Percentiles rank a stretch among this genome's conserved stretches.
These are phyloP conservation scores for Pulveroboletus frians DNA, from an alignment of 768 basidiomycete species.

Conservation along the genomic window DNA sequence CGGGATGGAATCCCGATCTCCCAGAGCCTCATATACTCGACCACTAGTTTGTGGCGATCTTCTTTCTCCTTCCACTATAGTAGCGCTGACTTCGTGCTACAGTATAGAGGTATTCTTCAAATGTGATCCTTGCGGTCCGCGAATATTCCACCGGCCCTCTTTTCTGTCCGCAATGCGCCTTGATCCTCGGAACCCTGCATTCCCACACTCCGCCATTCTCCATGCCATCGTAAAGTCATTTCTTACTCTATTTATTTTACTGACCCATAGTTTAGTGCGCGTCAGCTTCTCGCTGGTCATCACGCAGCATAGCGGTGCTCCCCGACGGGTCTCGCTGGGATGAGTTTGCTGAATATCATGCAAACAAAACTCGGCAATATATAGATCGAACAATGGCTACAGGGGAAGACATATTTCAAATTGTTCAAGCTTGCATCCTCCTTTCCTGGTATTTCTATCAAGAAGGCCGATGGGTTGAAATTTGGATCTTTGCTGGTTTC, in stretches of 20 bases:
- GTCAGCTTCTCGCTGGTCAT: slow-evolving; percentile 77
- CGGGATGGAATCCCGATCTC: slow-evolving; percentile 83
- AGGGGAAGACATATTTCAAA: slow-evolving; percentile 80
- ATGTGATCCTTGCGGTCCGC: slow-evolving; percentile 81
- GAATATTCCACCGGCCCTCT: slow-evolving; percentile 75
- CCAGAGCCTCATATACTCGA: slow-evolving; percentile 69
- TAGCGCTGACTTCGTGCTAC: slow-evolving; percentile 11
- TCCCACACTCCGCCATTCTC: slow-evolving; percentile 84
- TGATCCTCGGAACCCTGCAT: slow-evolving; percentile 73
- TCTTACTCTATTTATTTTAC: slow-evolving; percentile 4
- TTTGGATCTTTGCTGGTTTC: slow-evolving; percentile 87
- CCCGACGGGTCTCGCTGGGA: slow-evolving; percentile 78
- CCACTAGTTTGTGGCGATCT: slow-evolving; percentile 58
- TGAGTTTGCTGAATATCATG: slow-evolving; percentile 83
- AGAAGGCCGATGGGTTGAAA: slow-evolving; percentile 85
- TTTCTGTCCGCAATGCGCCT: slow-evolving; percentile 77
- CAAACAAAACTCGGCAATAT: slow-evolving; percentile 79
- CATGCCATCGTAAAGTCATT: slow-evolving; percentile 73
- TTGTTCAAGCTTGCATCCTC: slow-evolving; percentile 82
- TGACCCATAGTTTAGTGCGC: slow-evolving; percentile 52
- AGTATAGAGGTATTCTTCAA: slow-evolving; percentile 87
- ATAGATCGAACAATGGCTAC: slow-evolving; percentile 90
- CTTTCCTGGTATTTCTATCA: slow-evolving; percentile 91
- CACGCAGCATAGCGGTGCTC: slow-evolving; percentile 58
- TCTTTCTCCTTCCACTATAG: slow-evolving; percentile 5